Evolutionary conservation across 192 early-diverging fungal species (phyloP).

Genomic region (Phycomyces nitens): DNA sequence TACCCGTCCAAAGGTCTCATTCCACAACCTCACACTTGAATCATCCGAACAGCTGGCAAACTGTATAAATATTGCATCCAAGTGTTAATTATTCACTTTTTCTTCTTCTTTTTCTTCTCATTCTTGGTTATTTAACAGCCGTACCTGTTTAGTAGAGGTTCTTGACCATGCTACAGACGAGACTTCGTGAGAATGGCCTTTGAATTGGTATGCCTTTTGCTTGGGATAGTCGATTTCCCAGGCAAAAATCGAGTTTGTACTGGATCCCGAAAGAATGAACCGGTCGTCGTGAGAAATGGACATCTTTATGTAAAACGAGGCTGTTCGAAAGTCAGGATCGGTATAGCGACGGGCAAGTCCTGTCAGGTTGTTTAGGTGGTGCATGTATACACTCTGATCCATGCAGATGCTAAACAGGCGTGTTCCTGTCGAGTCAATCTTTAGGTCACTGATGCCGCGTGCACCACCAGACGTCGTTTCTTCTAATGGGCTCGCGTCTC

Average conservation of each 20-base stretch:
- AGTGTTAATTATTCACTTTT: too few species aligned
- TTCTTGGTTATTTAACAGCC: too few species aligned
- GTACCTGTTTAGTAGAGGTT: background rate
- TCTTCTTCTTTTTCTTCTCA: too few species aligned
- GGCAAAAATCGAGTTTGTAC: conserved; percentile 57
- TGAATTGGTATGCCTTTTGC: conserved; percentile 49
- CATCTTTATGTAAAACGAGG: conserved; percentile 67
- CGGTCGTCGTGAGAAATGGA: conserved; percentile 69
- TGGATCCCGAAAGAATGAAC: conserved; percentile 71
- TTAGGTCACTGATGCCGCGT: conserved; percentile 61
- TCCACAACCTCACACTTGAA: background rate
- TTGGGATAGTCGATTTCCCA: conserved; percentile 61
- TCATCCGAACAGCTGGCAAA: conserved; percentile 1
- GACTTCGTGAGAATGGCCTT: conserved; percentile 64
- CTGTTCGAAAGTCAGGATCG: conserved; percentile 52
- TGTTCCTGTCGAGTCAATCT: conserved; percentile 58
- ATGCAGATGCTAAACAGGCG: conserved; percentile 70
- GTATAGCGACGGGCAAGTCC: conserved; percentile 50
- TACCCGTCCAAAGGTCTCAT: background rate
- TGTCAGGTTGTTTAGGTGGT: conserved; percentile 50
- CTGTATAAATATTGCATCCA: background rate
- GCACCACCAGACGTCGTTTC: conserved; percentile 26
- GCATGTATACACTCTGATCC: conserved; percentile 72
- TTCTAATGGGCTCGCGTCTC: conserved; percentile 38
- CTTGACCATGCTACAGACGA: conserved; percentile 75